Evolutionary conservation across 495 filamentous ascomycete genomes (phyloP).

Genomic region (Usnea hakonensis): DNA sequence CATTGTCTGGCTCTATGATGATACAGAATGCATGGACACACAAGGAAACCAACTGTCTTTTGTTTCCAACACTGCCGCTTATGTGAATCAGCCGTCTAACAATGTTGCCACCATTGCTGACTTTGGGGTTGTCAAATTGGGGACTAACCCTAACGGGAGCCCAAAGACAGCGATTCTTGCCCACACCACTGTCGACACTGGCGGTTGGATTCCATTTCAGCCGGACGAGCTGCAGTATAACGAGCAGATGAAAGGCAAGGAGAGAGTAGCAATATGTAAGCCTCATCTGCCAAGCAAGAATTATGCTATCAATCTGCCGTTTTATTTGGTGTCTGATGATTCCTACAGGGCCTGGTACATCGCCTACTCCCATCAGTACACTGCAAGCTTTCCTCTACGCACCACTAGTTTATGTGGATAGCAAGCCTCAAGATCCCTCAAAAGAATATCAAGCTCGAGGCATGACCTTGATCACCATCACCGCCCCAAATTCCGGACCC

Average conservation of each 20-base stretch:
- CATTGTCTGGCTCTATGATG: slow-evolving; percentile 29
- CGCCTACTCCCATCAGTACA: slow-evolving; percentile 23
- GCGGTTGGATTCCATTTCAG: slow-evolving; percentile 26
- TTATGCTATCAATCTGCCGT: not conserved
- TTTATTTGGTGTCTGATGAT: not conserved
- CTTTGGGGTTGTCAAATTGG: slow-evolving; percentile 25
- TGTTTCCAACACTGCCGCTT: slow-evolving; percentile 28
- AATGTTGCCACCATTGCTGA: slow-evolving; percentile 23
- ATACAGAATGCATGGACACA: slow-evolving; percentile 26
- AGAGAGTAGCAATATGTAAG: slow-evolving; percentile 28
- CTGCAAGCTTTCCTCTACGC: slow-evolving; percentile 25
- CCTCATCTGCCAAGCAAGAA: not conserved
- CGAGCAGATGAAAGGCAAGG: slow-evolving; percentile 22
- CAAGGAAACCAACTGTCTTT: slow-evolving; percentile 25
- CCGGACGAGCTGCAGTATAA: slow-evolving; percentile 27
- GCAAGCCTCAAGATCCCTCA: slow-evolving; percentile 24
- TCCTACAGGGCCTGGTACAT: slow-evolving; percentile 25
- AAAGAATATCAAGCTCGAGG: slow-evolving; percentile 26
- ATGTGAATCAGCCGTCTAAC: slow-evolving; percentile 4
- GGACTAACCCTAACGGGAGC: slow-evolving; percentile 21
- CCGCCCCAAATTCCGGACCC: slow-evolving; percentile 20
- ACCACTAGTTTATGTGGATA: slow-evolving; percentile 27
- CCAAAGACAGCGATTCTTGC: slow-evolving; percentile 24
- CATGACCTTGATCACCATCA: slow-evolving; percentile 25
- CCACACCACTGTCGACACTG: slow-evolving; percentile 21